Percentiles rank a stretch among this genome's conserved stretches.
These are phyloP conservation scores for Eutrema japonicum DNA, from an alignment of 345 rosid genomes.

Conservation along the genomic window DNA sequence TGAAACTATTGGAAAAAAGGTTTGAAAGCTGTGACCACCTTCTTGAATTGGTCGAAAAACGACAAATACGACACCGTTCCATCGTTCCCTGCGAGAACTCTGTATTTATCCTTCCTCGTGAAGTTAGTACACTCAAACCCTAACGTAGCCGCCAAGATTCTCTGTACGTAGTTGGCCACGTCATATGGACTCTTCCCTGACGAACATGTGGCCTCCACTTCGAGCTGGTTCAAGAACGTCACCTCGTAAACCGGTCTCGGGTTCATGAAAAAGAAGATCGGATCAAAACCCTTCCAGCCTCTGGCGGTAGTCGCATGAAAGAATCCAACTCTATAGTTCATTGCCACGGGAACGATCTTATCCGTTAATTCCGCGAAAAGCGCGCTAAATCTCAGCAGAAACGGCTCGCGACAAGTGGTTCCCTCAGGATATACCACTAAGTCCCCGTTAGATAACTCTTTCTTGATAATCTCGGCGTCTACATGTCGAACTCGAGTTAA, in stretches of 20 bases:
- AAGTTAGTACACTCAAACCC: conserved; percentile 95
- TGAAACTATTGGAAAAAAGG: conserved; percentile 53
- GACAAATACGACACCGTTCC: conserved; percentile 72
- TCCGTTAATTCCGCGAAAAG: conserved; percentile 89
- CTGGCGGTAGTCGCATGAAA: conserved; percentile 95
- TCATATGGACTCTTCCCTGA: conserved; percentile 91
- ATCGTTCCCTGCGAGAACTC: conserved; percentile 81
- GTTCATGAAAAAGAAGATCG: conserved; percentile 92
- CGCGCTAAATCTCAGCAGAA: conserved; percentile 77
- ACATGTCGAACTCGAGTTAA: conserved; percentile 70
- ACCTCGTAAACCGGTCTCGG: conserved; percentile 91
- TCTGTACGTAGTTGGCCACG: conserved; percentile 89
- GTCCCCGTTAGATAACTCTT: conserved; percentile 61
- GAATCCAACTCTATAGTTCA: conserved; percentile 89
- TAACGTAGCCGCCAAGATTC: conserved; percentile 78
- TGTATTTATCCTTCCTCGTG: conserved; percentile 87
- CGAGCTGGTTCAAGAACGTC: conserved; percentile 85
- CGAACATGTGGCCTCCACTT: conserved; percentile 80
- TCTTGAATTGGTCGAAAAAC: conserved; percentile 56
- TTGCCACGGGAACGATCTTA: conserved; percentile 86
- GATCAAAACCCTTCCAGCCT: conserved; percentile 91
- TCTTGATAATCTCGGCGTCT: conserved; percentile 70
- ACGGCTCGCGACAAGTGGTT: conserved; percentile 94
- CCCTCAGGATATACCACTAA: conserved; percentile 92
- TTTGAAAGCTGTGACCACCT: conserved; percentile 62